phyloP scores from a whole-genome alignment of 208 protist genomes.

The Crithidia brevicula region DNA sequence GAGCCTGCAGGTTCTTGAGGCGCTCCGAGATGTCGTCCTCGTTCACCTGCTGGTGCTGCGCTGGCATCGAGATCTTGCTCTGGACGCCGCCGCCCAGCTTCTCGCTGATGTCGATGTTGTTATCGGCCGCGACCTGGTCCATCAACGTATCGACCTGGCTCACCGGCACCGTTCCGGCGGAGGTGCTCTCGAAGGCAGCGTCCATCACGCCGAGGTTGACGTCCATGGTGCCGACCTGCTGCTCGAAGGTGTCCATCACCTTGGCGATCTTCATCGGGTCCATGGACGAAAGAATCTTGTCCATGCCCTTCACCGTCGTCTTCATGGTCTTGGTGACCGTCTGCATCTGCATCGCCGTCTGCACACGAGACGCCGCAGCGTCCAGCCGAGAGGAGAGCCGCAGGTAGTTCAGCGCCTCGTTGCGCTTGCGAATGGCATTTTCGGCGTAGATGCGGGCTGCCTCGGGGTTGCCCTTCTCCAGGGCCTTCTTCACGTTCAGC shows the following conservation, averaged over 20 bases:
- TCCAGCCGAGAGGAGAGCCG: constrained; percentile 95
- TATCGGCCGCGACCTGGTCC: constrained; percentile 94
- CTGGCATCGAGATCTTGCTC: constrained; percentile 32
- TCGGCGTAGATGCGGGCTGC: constrained; percentile 98
- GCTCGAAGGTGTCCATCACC: constrained; percentile 98
- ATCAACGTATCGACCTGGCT: constrained; percentile 93
- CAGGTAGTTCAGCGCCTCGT: constrained; percentile 96
- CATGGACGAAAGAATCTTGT: constrained; percentile 94
- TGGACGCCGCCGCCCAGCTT: constrained; percentile 49
- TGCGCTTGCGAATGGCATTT: constrained; percentile 98
- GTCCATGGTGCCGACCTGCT: constrained; percentile 96
- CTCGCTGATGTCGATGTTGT: constrained; percentile 91
- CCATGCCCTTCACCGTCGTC: constrained; percentile 95
- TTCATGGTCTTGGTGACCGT: constrained; percentile 94
- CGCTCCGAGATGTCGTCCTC: constrained; percentile 75
- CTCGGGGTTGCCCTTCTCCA: constrained; percentile 97
- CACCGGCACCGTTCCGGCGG: constrained; percentile 88
- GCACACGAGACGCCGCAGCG: constrained; percentile 94
- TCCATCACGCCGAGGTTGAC: constrained; percentile 94
- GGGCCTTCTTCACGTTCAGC: constrained; percentile 93
- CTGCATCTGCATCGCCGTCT: constrained; percentile 95
- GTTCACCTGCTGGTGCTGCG: constrained; percentile 31
- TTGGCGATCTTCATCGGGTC: constrained; percentile 89
- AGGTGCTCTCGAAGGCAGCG: constrained; percentile 90
- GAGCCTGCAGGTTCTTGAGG: constrained; percentile 58